Percentiles rank a stretch among this genome's conserved stretches.
Conservation (phyloP, 352 stramenopile species). For the Phytophthora citrophthora region DNA sequence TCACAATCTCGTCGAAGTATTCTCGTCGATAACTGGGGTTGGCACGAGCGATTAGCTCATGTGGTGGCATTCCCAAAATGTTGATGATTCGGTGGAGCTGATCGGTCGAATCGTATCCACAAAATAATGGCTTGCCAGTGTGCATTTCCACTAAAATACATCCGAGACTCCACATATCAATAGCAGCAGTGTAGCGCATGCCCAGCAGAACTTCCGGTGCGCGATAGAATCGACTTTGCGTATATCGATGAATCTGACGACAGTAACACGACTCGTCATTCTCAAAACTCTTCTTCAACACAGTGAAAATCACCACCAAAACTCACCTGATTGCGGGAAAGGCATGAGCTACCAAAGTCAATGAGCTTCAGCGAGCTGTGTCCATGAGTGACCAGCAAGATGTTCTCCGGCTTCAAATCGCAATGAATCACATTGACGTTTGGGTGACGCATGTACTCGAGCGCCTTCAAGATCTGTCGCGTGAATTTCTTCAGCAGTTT, state of each 20-base stretch:
- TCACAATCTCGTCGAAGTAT: constrained; percentile 93
- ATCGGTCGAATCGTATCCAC: constrained; percentile 95
- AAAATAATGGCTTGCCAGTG: constrained; percentile 98
- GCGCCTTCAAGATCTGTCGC: constrained; percentile 93
- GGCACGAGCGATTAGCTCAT: constrained; percentile 90
- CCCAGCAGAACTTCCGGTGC: constrained; percentile 89
- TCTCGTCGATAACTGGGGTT: constrained; percentile 83
- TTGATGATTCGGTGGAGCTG: constrained; percentile 97
- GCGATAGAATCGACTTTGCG: constrained; percentile 98
- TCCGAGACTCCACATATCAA: constrained; percentile 92
- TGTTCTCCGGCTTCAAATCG: constrained; percentile 99
- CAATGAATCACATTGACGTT: constrained; percentile 98
- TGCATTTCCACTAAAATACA: constrained; percentile 97
- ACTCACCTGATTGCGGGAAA: constrained; percentile 88
- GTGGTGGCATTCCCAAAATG: constrained; percentile 94
- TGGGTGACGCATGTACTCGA: constrained; percentile 85
- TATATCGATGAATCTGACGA: constrained; percentile 96
- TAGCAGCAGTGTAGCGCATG: constrained; percentile 81
- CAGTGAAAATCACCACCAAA: not conserved
- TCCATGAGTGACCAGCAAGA: constrained; percentile 94
- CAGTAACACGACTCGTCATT: not conserved
- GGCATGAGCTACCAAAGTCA: constrained; percentile 98
- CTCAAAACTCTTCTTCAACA: not conserved
- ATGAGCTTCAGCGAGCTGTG: constrained; percentile 99
- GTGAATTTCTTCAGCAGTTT: constrained; percentile 97